Evolutionary conservation across 176 grass and related monocot species (phyloP).

Genomic region (Guadua angustifolia): DNA sequence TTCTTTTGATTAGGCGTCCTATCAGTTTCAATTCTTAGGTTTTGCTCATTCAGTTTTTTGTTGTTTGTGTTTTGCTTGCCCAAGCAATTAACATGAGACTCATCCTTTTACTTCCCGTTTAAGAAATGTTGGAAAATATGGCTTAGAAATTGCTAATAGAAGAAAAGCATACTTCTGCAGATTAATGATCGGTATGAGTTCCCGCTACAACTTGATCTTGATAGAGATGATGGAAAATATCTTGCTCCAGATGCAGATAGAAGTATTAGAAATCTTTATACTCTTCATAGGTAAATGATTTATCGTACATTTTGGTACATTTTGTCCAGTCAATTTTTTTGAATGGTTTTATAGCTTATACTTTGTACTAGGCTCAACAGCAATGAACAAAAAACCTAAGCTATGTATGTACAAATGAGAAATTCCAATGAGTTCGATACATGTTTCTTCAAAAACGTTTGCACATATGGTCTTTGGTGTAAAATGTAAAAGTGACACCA

Average conservation of each 20-base stretch:
- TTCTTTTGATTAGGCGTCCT: constrained; percentile 18
- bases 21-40: constrained; percentile 14
- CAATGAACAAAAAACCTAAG: constrained; percentile 22
- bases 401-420: constrained; percentile 14
- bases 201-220: constrained; percentile 89
- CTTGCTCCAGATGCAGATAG: constrained; percentile 91
- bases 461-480: constrained; percentile 9
- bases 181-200: constrained; percentile 98
- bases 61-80: constrained; percentile 6
- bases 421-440: constrained; percentile 22
- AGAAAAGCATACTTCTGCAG: constrained; percentile 51
- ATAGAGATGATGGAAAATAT: constrained; percentile 91
- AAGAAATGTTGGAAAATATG: constrained; percentile 23
- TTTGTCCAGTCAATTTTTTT: constrained; percentile 11
- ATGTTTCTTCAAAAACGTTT: neutral
- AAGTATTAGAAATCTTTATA: constrained; percentile 93
- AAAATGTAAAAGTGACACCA: neutral
- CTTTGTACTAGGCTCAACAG: neutral
- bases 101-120: neutral
- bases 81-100: constrained; percentile 30
- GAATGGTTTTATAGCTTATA: constrained; percentile 18
- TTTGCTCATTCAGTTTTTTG: constrained; percentile 24
- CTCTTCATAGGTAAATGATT: constrained; percentile 79
- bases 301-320: constrained; percentile 3
- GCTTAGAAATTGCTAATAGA: constrained; percentile 21